Conservation (phyloP, 139 green algal genomes). For the Gonium pectorale region DNA sequence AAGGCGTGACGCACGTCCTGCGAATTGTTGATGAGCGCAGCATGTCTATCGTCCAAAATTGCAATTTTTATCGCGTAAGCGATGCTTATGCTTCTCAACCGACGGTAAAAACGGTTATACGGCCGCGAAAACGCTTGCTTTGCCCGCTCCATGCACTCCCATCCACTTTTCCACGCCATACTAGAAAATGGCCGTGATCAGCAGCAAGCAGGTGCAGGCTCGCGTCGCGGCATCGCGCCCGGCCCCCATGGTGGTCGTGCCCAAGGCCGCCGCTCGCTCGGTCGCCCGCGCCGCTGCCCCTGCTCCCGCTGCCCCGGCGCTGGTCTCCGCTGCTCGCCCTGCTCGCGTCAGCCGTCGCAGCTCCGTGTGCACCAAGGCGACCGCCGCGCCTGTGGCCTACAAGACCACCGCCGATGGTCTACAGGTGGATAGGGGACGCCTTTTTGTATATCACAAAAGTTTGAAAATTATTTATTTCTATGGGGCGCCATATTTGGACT, state of each 20-base stretch:
- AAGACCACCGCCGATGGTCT: constrained; percentile 13
- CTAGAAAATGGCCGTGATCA: constrained; percentile 28
- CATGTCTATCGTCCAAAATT: too few relatives aligned
- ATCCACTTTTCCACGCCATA: background rate
- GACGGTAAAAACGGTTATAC: too few relatives aligned
- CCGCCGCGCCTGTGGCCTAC: background rate
- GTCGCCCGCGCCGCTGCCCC: background rate
- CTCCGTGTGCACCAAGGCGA: background rate
- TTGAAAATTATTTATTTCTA: background rate
- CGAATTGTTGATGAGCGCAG: too few relatives aligned
- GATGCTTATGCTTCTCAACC: too few relatives aligned
- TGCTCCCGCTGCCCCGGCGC: background rate
- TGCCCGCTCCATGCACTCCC: too few relatives aligned
- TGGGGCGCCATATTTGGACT: too few relatives aligned
- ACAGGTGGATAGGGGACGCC: background rate
- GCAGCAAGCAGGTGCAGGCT: constrained; percentile 26
- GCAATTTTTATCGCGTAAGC: too few relatives aligned
- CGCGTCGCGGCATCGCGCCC: background rate
- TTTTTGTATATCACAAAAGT: background rate
- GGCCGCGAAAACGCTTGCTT: too few relatives aligned
- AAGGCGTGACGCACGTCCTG: too few relatives aligned
- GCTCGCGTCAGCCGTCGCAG: background rate
- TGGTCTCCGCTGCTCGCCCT: background rate
- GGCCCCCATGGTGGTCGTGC: background rate
- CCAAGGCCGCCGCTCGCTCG: background rate